Evolutionary conservation across 2,329 filamentous ascomycete genomes (phyloP), one percentile per base, ranked within the genome.

Genomic region (Pseudopyricularia cyperi): DNA sequence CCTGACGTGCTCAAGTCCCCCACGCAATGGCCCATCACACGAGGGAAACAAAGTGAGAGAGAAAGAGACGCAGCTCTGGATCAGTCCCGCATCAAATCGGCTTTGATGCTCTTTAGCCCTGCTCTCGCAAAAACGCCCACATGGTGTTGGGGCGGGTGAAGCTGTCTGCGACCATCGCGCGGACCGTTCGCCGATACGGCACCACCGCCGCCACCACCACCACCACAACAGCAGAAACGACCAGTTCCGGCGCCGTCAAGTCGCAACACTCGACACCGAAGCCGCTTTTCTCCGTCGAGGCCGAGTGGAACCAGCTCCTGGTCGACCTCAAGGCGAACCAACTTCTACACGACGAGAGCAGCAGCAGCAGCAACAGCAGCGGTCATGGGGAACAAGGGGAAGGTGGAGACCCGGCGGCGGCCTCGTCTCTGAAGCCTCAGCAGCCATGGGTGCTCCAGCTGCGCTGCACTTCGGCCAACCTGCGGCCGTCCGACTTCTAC

Each of bases 401-500:
- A 19, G 11, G 24, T 7, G 8, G 6, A 7, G n/a, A 26, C 17
- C 12, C 47, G 15, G n/a, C n/a, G n/a, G n/a, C n/a, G n/a, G n/a
- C n/a, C n/a, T 14, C 19, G 3, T 8, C 32, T 14, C 14, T 22
- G 14, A n/a, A 19, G 14, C 28, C 46, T 24, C 39, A 24, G 51
- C 14, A 52, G 35, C 57, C 61, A 24, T 57, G 60, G 2, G 56
- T 66, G 7, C 70, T 90, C 39, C 70, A 82, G 42, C 66, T 89
- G 35, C 70, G 70, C 19, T 75, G 78, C 37, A 74, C 79, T 7
- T 79, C 77, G 59, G 73, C 73, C 53, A 74, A 76, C 19, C 72
- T 90, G 44, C 70, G 72, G 19, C 77, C 83, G 58, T 77, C 75
- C 57, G 87, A 91, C 67, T 90, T 91, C 65, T 74, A 79, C 56